Percentiles rank a stretch among this genome's conserved stretches.
These are phyloP conservation scores for Penicillium coffeae DNA, from an alignment of 495 filamentous ascomycete species.

Conservation along the genomic window DNA sequence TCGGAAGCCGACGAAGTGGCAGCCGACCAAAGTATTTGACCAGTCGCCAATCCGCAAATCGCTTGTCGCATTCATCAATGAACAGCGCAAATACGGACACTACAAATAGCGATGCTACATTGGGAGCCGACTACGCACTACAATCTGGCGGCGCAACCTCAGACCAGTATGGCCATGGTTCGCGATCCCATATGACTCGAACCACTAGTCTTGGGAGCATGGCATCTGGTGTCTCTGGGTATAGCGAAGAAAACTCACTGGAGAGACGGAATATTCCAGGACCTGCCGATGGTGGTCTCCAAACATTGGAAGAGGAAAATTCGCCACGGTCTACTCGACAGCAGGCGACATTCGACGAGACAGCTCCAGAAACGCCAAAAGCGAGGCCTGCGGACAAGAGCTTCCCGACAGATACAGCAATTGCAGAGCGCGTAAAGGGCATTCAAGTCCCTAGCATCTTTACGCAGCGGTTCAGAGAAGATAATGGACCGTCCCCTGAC, in stretches of 20 bases:
- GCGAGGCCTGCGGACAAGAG: slow-evolving; percentile 41
- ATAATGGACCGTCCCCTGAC: slow-evolving; percentile 49
- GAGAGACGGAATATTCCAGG: slow-evolving; percentile 37
- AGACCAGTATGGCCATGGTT: slow-evolving; percentile 46
- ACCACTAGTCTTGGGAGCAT: slow-evolving; percentile 91
- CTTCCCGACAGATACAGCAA: slow-evolving; percentile 79
- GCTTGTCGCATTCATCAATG: slow-evolving; percentile 73
- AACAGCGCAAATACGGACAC: slow-evolving; percentile 55
- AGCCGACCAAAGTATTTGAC: slow-evolving; percentile 68
- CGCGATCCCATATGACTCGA: slow-evolving; percentile 60
- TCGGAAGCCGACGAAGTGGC: slow-evolving; percentile 32
- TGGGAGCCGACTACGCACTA: slow-evolving; percentile 81
- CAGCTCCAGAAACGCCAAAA: slow-evolving; percentile 43
- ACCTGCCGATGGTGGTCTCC: slow-evolving; percentile 50
- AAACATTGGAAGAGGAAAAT: slow-evolving; percentile 60
- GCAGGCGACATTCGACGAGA: slow-evolving; percentile 25
- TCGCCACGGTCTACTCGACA: slow-evolving; percentile 34
- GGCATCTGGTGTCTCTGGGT: slow-evolving; percentile 82
- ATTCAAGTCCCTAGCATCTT: slow-evolving; percentile 88
- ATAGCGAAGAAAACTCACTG: slow-evolving; percentile 55
- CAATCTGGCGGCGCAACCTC: slow-evolving; percentile 78
- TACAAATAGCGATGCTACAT: slow-evolving; percentile 63
- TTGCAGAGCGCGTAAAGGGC: slow-evolving; percentile 80
- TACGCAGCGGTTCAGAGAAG: slow-evolving; percentile 74
- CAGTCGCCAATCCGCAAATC: slow-evolving; percentile 70